These are phyloP conservation scores for Tetrapisispora nanseiensis DNA, from an alignment of 805 yeast genomes.

Conservation along the genomic window DNA sequence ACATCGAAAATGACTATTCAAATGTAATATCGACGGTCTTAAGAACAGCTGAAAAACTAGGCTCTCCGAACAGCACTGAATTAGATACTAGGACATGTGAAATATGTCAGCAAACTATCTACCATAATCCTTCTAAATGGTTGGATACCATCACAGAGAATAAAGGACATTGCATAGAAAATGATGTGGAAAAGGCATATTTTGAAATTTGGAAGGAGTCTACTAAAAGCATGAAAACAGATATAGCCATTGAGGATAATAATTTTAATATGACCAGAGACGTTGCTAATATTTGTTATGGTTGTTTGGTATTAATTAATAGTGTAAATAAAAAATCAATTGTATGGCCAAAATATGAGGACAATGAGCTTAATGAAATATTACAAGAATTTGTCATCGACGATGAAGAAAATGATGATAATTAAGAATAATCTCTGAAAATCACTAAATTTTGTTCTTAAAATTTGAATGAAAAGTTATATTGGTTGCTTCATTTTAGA, in stretches of 20 bases:
- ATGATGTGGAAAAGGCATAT: constrained; percentile 34
- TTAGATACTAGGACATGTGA: constrained; percentile 32
- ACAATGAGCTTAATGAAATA: constrained; percentile 29
- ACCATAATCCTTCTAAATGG: constrained; percentile 57
- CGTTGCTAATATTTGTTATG: constrained; percentile 50
- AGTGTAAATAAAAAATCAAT: constrained; percentile 31
- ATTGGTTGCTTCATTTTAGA: too few relatives aligned
- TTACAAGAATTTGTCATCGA: constrained; percentile 40
- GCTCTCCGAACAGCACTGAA: constrained; percentile 32
- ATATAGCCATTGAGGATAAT: constrained; percentile 10
- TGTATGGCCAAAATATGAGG: constrained; percentile 31
- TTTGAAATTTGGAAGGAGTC: constrained; percentile 26
- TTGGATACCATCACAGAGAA: constrained; percentile 55
- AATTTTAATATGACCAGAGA: too few relatives aligned
- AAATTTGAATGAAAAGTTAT: too few relatives aligned
- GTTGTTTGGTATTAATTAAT: constrained; percentile 58
- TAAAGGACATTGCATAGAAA: constrained; percentile 40
- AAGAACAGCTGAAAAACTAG: constrained; percentile 73
- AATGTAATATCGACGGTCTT: constrained; percentile 89
- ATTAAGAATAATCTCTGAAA: not conserved
- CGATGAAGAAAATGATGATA: constrained; percentile 26
- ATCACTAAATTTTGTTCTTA: too few relatives aligned
- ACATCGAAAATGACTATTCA: constrained; percentile 70
- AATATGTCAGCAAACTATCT: constrained; percentile 47
- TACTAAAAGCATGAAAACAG: not conserved